phyloP scores from a whole-genome alignment of 768 basidiomycete species.

The Coprinellus aureogranulatus region DNA sequence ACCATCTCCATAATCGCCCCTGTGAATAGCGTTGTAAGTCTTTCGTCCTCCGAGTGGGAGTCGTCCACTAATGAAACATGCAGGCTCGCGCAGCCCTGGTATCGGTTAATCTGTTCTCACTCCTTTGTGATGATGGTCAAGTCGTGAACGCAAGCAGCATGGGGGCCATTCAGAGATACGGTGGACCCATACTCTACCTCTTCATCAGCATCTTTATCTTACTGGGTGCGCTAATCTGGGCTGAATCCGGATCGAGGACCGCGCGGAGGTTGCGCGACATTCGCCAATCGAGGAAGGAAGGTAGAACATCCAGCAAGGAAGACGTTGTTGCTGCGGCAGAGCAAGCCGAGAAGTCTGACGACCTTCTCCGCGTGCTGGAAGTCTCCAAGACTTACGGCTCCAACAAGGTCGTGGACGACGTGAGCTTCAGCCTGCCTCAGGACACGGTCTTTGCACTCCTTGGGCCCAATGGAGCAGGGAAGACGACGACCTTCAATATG shows the following conservation, averaged over 20 bases:
- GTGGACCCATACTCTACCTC: constrained; percentile 75
- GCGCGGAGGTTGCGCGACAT: constrained; percentile 35
- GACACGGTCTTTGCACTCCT: constrained; percentile 70
- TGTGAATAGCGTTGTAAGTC: constrained; percentile 63
- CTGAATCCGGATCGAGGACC: constrained; percentile 63
- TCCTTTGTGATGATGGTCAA: constrained; percentile 61
- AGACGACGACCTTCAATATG: constrained; percentile 79
- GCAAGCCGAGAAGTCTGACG: constrained; percentile 44
- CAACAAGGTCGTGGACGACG: constrained; percentile 67
- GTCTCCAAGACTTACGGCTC: constrained; percentile 60
- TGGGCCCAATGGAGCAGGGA: constrained; percentile 82
- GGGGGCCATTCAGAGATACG: constrained; percentile 57
- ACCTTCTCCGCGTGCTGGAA: constrained; percentile 60
- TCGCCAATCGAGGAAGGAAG: constrained; percentile 8
- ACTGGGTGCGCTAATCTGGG: constrained; percentile 64
- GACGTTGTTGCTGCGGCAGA: constrained; percentile 59
- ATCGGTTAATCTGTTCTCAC: constrained; percentile 74
- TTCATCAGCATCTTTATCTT: constrained; percentile 58
- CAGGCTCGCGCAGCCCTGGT: constrained; percentile 69
- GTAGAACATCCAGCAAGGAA: constrained; percentile 23
- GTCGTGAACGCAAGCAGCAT: constrained; percentile 45
- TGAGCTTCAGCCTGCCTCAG: constrained; percentile 62
- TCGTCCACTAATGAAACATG: no score
- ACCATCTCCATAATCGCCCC: constrained; percentile 67
- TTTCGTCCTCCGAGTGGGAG: neutral